phyloP scores from a whole-genome alignment of 2,329 filamentous ascomycete species.

The Penicillium digitatum region DNA sequence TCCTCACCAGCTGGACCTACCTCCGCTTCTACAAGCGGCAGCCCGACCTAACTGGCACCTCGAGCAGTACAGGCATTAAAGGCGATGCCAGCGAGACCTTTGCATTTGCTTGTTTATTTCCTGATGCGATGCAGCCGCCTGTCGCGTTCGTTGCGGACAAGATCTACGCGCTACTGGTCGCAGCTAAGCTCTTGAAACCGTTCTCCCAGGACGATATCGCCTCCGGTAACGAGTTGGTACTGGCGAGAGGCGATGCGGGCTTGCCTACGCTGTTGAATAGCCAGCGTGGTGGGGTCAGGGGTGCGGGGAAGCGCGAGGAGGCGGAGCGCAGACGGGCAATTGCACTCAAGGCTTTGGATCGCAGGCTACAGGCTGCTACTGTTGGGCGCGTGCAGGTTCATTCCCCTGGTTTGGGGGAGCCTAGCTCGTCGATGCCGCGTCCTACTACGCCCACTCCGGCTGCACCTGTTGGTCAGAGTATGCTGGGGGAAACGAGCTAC shows the following conservation, averaged over 20 bases:
- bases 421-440: slow-evolving; percentile 19
- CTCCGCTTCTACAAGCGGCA: slow-evolving; percentile 83
- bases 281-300: slow-evolving; percentile 38
- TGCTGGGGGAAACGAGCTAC: slow-evolving; percentile 68
- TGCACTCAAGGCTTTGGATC: slow-evolving; percentile 86
- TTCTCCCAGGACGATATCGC: slow-evolving; percentile 79
- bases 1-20: slow-evolving; percentile 89
- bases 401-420: slow-evolving; percentile 30
- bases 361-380: slow-evolving; percentile 81
- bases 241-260: slow-evolving; percentile 59
- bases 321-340: slow-evolving; percentile 84
- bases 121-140: slow-evolving; percentile 72
- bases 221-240: slow-evolving; percentile 67
- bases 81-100: slow-evolving; percentile 97
- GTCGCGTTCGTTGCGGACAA: slow-evolving; percentile 69
- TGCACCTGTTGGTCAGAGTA: slow-evolving; percentile 52
- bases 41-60: slow-evolving; percentile 53
- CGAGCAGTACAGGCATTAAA: slow-evolving; percentile 58
- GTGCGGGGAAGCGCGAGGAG: slow-evolving; percentile 73
- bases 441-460: slow-evolving; percentile 53
- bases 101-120: slow-evolving; percentile 93
- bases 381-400: slow-evolving; percentile 48
- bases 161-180: slow-evolving; percentile 70
- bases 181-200: slow-evolving; percentile 73
- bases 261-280: slow-evolving; percentile 57